Conservation (phyloP, 768 basidiomycete genomes). For the Kwoniella bestiolae region DNA sequence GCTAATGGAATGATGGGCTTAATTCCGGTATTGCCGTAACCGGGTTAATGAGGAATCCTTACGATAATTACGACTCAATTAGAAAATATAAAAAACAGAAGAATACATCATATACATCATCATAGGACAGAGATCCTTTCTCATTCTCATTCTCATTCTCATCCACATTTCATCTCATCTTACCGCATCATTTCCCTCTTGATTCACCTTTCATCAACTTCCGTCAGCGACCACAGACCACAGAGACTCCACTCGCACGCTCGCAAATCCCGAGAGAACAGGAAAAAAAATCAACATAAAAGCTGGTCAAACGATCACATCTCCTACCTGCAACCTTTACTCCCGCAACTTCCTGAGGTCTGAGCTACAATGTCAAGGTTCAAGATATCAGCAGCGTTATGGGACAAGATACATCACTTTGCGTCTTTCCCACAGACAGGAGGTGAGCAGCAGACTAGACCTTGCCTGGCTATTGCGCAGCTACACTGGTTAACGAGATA, state of each 20-base stretch:
- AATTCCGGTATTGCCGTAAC: background rate
- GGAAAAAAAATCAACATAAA: background rate
- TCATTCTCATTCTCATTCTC: background rate
- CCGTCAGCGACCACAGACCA: background rate
- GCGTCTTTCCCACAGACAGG: conserved; percentile 92
- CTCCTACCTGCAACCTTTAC: background rate
- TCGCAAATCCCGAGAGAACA: background rate
- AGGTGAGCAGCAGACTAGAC: too few species aligned
- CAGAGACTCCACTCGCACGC: too few species aligned
- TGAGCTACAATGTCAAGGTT: conserved; percentile 50
- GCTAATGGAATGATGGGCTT: background rate
- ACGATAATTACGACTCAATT: background rate
- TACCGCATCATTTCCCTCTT: background rate
- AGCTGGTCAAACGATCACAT: background rate
- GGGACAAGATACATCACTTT: conserved; percentile 90
- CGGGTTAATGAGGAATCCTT: too few species aligned
- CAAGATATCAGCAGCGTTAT: conserved; percentile 71
- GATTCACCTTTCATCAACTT: background rate
- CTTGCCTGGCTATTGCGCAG: too few species aligned
- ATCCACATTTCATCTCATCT: background rate
- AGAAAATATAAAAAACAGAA: background rate
- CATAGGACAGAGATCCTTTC: background rate
- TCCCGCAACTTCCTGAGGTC: background rate
- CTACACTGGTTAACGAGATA: background rate
- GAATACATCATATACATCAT: too few species aligned